Percentiles rank a stretch among this genome's conserved stretches.
These are phyloP conservation scores for Rhododendron ferrugineum DNA, from an alignment of 148 eudicot species.

Conservation along the genomic window DNA sequence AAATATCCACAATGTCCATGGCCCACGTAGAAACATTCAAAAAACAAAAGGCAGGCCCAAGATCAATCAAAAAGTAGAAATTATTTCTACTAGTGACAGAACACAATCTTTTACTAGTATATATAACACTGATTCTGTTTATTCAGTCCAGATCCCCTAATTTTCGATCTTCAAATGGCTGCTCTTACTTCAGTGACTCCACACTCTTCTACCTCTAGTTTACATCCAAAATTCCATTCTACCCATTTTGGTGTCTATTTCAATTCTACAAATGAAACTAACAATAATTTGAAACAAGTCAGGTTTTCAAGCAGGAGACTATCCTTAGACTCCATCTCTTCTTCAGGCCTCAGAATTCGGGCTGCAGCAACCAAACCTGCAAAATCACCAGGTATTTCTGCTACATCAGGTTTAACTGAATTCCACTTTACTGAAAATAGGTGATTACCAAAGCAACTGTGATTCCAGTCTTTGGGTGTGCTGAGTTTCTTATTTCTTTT, in stretches of 20 bases:
- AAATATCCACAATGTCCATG: slow-evolving; percentile 30
- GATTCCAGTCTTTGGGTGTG: not conserved
- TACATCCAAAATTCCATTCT: slow-evolving; percentile 31
- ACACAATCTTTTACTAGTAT: too few relatives aligned
- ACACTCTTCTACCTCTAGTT: slow-evolving; percentile 47
- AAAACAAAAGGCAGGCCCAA: not conserved
- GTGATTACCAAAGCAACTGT: not conserved
- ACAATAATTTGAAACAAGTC: not conserved
- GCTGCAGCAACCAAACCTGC: slow-evolving; percentile 86
- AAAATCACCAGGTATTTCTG: slow-evolving; percentile 83
- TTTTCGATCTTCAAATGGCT: slow-evolving; percentile 26
- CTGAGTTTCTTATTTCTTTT: slow-evolving; percentile 23
- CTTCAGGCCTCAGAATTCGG: slow-evolving; percentile 33
- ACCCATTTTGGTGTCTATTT: slow-evolving; percentile 16
- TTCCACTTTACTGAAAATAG: not conserved
- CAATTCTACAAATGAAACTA: slow-evolving; percentile 23
- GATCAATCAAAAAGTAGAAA: not conserved
- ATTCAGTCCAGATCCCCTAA: not conserved
- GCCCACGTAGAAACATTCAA: slow-evolving; percentile 5
- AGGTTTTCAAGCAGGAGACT: not conserved
- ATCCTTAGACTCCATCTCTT: slow-evolving; percentile 1
- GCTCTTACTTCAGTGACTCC: slow-evolving; percentile 34
- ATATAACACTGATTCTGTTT: not conserved
- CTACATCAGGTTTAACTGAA: not conserved
- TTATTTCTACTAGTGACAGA: not conserved